phyloP scores from a whole-genome alignment of 495 filamentous ascomycete species.

The Polyplosphaeria fusca region DNA sequence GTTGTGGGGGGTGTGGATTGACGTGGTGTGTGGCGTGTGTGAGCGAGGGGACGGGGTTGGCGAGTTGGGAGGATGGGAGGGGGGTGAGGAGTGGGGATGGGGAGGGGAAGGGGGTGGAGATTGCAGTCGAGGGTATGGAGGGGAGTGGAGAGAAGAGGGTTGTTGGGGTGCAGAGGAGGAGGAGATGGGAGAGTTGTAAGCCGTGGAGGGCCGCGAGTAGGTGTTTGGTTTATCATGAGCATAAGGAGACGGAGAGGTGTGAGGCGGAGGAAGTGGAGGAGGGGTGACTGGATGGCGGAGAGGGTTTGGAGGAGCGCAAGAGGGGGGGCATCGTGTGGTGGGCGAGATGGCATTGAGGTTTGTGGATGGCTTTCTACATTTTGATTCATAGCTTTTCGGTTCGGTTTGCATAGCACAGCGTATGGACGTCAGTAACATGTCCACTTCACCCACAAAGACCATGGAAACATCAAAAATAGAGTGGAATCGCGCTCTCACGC shows the following conservation, averaged over 20 bases:
- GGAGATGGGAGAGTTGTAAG: constrained; percentile 38
- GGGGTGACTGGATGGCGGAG: constrained; percentile 5
- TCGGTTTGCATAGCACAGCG: too few relatives aligned
- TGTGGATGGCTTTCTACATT: too few relatives aligned
- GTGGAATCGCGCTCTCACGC: too few relatives aligned
- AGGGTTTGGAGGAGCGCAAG: not conserved
- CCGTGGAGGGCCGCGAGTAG: constrained; percentile 40
- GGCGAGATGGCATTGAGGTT: constrained; percentile 5
- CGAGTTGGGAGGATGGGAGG: constrained; percentile 30
- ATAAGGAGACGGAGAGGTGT: constrained; percentile 39
- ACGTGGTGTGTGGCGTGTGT: constrained; percentile 39
- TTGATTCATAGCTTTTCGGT: too few relatives aligned
- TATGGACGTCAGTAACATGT: too few relatives aligned
- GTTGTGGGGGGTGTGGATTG: constrained; percentile 36
- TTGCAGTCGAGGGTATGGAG: constrained; percentile 16
- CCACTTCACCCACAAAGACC: too few relatives aligned
- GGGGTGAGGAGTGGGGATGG: constrained; percentile 29
- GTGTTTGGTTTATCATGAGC: constrained; percentile 44
- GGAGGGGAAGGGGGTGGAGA: constrained; percentile 13
- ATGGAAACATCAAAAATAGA: too few relatives aligned
- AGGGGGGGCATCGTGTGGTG: constrained; percentile 2
- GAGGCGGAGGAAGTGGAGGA: constrained; percentile 14
- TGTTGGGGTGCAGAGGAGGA: constrained; percentile 21
- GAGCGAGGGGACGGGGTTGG: constrained; percentile 19
- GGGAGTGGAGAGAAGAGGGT: constrained; percentile 20